A percentile compares a stretch with the other conserved stretches of the same genome.
phyloP scores from a whole-genome alignment of 1,284 basidiomycete species.

The Pseudozyma sp. region DNA sequence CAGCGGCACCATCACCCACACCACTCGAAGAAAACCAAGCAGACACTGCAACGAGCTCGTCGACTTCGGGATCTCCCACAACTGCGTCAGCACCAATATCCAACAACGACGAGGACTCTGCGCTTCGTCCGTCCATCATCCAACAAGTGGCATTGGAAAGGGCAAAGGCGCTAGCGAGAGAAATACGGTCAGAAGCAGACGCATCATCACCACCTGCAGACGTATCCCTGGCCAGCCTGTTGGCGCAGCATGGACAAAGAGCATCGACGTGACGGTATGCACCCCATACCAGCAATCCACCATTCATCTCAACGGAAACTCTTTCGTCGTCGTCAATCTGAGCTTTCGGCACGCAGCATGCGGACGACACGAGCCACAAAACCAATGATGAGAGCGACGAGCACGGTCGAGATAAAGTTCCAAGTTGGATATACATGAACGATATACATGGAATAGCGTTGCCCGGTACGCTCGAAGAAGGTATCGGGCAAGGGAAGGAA shows the following conservation, averaged over 20 bases:
- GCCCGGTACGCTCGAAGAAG: too few relatives aligned
- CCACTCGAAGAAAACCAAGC: not conserved
- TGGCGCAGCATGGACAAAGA: conserved; percentile 26
- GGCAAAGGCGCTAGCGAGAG: conserved; percentile 38
- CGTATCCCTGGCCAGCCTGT: conserved; percentile 29
- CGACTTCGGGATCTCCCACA: not conserved
- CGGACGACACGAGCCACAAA: not conserved
- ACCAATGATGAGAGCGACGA: not conserved
- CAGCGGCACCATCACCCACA: conserved; percentile 4
- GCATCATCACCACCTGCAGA: conserved; percentile 13
- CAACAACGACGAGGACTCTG: not conserved
- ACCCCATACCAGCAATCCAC: not conserved
- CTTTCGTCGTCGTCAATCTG: not conserved
- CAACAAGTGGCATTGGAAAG: conserved; percentile 46
- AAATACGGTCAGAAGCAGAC: conserved; percentile 21
- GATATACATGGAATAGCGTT: too few relatives aligned
- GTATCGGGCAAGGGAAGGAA: too few relatives aligned
- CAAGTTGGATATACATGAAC: too few relatives aligned
- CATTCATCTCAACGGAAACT: not conserved
- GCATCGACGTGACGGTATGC: conserved; percentile 15
- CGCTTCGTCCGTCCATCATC: conserved; percentile 32
- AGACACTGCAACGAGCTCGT: not conserved
- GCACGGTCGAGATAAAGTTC: too few relatives aligned
- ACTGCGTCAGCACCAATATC: not conserved
- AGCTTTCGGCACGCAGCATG: not conserved